phyloP scores from a whole-genome alignment of 345 rosid genomes.

The Citrus unshiu region DNA sequence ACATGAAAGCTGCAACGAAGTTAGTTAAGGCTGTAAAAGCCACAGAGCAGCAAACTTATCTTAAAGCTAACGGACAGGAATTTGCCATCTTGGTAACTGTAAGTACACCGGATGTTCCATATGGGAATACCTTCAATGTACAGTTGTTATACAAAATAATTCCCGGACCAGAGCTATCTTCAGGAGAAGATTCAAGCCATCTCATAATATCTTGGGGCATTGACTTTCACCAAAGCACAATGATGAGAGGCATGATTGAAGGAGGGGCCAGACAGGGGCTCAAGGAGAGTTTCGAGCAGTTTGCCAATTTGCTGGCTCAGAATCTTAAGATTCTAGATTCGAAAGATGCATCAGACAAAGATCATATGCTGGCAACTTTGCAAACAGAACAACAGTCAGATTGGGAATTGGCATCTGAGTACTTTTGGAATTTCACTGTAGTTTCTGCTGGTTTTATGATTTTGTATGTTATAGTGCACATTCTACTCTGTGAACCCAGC shows the following conservation, averaged over 20 bases:
- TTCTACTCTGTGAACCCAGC: constrained; percentile 47
- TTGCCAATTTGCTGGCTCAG: constrained; percentile 49
- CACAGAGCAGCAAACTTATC: constrained; percentile 68
- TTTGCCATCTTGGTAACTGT: constrained; percentile 53
- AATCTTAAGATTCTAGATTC: constrained; percentile 42
- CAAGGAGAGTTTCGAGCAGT: constrained; percentile 69
- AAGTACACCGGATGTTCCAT: constrained; percentile 82
- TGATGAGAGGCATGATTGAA: constrained; percentile 88
- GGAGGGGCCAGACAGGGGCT: constrained; percentile 82
- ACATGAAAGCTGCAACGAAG: constrained; percentile 67
- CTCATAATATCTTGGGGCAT: constrained; percentile 76
- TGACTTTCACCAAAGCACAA: constrained; percentile 55
- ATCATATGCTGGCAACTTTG: constrained; percentile 55
- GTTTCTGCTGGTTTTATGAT: constrained; percentile 51
- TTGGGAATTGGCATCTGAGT: constrained; percentile 51
- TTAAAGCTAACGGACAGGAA: constrained; percentile 51
- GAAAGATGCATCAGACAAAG: constrained; percentile 35
- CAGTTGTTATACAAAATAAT: constrained; percentile 77
- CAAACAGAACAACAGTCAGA: constrained; percentile 62
- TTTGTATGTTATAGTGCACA: constrained; percentile 54
- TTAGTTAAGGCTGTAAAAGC: constrained; percentile 78
- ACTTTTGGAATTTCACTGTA: constrained; percentile 67
- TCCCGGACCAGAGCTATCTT: constrained; percentile 45
- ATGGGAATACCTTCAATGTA: constrained; percentile 60
- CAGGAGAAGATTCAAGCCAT: constrained; percentile 55